A percentile compares a stretch with the other conserved stretches of the same genome.
Conservation (phyloP, 495 filamentous ascomycete species). For the Niebla homalea region DNA sequence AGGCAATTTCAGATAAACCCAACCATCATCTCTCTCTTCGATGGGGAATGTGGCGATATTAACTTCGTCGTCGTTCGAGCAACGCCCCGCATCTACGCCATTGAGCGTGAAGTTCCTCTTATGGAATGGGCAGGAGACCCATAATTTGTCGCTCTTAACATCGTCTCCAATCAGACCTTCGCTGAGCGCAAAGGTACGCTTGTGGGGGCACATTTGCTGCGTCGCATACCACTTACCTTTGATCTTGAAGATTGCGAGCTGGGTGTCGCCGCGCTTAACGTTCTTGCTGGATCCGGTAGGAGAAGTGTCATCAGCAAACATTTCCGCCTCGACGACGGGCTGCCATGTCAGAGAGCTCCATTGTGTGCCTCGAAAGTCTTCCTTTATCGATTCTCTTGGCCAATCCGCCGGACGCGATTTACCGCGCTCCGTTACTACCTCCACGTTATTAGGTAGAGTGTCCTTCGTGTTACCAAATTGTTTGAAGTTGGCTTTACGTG, state of each 20-base stretch:
- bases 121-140: slow-evolving; percentile 84
- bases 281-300: slow-evolving; percentile 58
- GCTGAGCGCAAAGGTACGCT: slow-evolving; percentile 78
- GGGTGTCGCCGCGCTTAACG: slow-evolving; percentile 81
- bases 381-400: slow-evolving; percentile 53
- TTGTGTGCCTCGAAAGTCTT: slow-evolving; percentile 61
- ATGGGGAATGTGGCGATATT: slow-evolving; percentile 79
- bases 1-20: slow-evolving; percentile 78
- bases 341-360: slow-evolving; percentile 73
- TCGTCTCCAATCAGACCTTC: slow-evolving; percentile 83
- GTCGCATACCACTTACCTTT: slow-evolving; percentile 74
- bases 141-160: slow-evolving; percentile 42
- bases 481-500: slow-evolving; percentile 56
- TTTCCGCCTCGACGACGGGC: slow-evolving; percentile 58
- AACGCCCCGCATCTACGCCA: slow-evolving; percentile 53
- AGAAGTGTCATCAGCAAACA: slow-evolving; percentile 49
- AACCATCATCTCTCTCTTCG: slow-evolving; percentile 65
- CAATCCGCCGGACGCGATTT: slow-evolving; percentile 75
- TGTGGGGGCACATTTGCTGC: slow-evolving; percentile 98
- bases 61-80: slow-evolving; percentile 61
- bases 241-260: slow-evolving; percentile 83
- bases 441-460: slow-evolving; percentile 50
- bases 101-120: slow-evolving; percentile 82
- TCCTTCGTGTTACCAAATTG: slow-evolving; percentile 85
- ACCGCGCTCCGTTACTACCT: slow-evolving; percentile 58